Base-by-base conservation (phyloP, 148 eudicot genomes). In the Selenicereus undatus region DNA sequence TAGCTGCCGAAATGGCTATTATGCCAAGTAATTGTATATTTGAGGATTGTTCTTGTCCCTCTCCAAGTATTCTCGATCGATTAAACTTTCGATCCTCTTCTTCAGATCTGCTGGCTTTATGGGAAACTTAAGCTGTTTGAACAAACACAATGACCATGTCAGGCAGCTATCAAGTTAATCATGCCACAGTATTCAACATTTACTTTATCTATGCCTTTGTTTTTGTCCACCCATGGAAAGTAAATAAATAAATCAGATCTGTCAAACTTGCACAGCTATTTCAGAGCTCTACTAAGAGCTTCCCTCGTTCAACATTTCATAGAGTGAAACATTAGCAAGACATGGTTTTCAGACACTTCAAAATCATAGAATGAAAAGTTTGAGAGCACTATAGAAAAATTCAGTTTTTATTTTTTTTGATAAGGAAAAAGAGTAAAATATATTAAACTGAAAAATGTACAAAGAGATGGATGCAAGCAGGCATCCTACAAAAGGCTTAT, bases 61-160 rank as follows among this genome's bases (percentile, higher is more conserved):
- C 83, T 95, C 99, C 82, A 95, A 85, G 84, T 95, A 95, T 87
- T 95, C 99, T 50, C 99, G 80, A 82, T 95, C 99, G 29, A 95
- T 95, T 24, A 95, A 91, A 90, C 99, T 95, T 84, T 95, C 99
- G 22, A 95, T 93, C 89, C 99, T 89, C 77, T 95, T 95, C 93
- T 95, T 95, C 93, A 95, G 87, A 85, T 95, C 99, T 32, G 91
- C 93, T 62, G 99, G 97, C 80, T 95, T 95, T 83, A 95, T 91
- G 3, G 99, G 99, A 83, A 95, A 95, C 83, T 95, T 95, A 70
- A 95, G 97, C 99, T 95, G 99, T 78, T 79, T 76, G 84, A 85
- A 43, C 85, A 74, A 70, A 82, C 81, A 70, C 68, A 50, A 64
- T 20, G 43, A 77, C 30, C 58, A 52, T 20, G 78, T 84, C 71